Evolutionary conservation across 768 basidiomycete species (phyloP).

Genomic region (Suillus subaureus): DNA sequence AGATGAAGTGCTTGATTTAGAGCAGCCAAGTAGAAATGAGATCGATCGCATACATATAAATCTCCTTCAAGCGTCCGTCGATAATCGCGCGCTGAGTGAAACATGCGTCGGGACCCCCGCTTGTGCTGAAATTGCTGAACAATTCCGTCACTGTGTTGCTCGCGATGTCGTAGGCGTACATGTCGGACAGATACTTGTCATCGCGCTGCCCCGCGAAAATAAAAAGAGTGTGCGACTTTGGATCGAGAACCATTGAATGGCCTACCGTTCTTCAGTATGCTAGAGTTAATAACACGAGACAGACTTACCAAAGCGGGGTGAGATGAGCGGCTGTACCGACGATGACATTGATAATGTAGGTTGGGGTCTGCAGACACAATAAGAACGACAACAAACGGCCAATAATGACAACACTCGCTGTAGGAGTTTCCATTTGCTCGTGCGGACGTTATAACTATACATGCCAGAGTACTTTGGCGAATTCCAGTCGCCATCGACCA

Average conservation of each 20-base stretch:
- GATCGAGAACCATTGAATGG: conserved; percentile 82
- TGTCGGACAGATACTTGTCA: conserved; percentile 69
- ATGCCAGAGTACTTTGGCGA: conserved; percentile 66
- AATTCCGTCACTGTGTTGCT: conserved; percentile 61
- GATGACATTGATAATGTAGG: conserved; percentile 14
- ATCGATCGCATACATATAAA: conserved; percentile 63
- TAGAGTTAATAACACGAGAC: background rate
- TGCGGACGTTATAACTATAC: conserved; percentile 69
- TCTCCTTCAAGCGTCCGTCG: conserved; percentile 60
- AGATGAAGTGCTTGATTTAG: background rate
- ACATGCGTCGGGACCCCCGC: conserved; percentile 69
- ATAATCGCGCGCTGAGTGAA: conserved; percentile 78
- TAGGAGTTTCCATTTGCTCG: conserved; percentile 66
- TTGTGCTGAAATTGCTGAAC: conserved; percentile 59
- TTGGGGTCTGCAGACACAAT: conserved; percentile 20
- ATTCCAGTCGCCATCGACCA: conserved; percentile 67
- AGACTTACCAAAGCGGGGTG: conserved; percentile 60
- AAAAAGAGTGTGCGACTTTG: conserved; percentile 56
- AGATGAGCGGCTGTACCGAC: conserved; percentile 45
- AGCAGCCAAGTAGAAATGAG: background rate
- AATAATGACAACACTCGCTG: conserved; percentile 51
- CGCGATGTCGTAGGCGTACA: conserved; percentile 71
- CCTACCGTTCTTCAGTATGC: conserved; percentile 39
- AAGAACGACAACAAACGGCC: background rate
- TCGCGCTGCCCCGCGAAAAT: conserved; percentile 77